Evolutionary conservation across 2,329 filamentous ascomycete genomes (phyloP).

Genomic region (Ceratocystis diversiconidia): DNA sequence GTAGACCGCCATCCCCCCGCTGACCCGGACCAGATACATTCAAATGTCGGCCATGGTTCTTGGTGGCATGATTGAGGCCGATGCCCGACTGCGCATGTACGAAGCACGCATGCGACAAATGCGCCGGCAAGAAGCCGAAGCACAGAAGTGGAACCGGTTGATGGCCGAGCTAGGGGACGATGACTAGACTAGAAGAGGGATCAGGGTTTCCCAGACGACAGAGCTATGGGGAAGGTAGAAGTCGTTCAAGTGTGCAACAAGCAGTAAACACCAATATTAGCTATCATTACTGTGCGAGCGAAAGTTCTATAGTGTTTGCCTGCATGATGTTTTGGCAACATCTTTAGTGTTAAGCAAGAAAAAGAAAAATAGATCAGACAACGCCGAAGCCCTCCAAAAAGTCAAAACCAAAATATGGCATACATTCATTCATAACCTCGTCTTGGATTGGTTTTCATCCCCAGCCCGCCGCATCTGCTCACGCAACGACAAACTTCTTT

Average conservation of each 20-base stretch:
- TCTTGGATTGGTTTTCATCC: background rate
- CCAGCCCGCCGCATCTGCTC: background rate
- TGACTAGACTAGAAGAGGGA: conserved; percentile 23
- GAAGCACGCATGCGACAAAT: conserved; percentile 51
- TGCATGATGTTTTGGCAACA: background rate
- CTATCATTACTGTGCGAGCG: background rate
- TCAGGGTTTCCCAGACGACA: background rate
- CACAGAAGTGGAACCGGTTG: conserved; percentile 53
- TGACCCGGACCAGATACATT: conserved; percentile 44
- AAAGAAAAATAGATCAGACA: background rate
- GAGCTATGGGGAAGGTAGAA: background rate
- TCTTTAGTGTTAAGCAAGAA: background rate
- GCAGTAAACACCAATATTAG: background rate
- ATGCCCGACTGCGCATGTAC: conserved; percentile 51
- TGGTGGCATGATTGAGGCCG: conserved; percentile 63
- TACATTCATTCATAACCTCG: conserved; percentile 7
- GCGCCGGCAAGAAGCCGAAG: conserved; percentile 47
- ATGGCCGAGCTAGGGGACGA: conserved; percentile 44
- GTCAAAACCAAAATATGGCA: background rate
- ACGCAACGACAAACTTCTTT: conserved; percentile 49
- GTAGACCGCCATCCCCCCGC: background rate
- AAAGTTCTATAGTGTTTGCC: background rate
- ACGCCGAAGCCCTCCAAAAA: conserved; percentile 3
- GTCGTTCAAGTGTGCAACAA: background rate
- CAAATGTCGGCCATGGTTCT: conserved; percentile 80